Evolutionary conservation across 2,329 filamentous ascomycete species (phyloP), one percentile per base, ranked within the genome.

Genomic region (Pseudogymnoascus sp.): DNA sequence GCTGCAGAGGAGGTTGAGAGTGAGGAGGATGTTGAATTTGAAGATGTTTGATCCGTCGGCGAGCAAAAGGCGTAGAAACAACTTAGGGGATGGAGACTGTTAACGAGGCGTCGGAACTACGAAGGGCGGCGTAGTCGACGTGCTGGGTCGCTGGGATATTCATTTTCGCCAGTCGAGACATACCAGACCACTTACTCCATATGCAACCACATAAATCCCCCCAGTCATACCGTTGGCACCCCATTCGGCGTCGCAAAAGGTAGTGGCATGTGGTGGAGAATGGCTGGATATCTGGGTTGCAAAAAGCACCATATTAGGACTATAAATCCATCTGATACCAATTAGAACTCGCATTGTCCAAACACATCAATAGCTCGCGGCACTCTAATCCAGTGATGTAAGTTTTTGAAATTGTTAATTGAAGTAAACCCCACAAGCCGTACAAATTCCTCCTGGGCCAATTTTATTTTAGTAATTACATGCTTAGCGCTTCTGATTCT

Each of bases 1-100:
- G 50, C 62, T 4, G 66, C 74, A 33, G 73, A 72, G 28, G 77
- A 79, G 57, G 69, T 70, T n/a, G 77, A 79, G 11, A 78, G 77
- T 28, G 80, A 82, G 22, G 80, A 82, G 30, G 80, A 79, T 25
- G 70, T 84, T 64, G 82, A 84, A 66, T 85, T 85, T 70, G 82
- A 84, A 67, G 82, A 85, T 68, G 81, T 84, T 57, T 72, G 63
- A 41, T 60, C 57, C 38, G 28, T 14, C 15, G 47, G 47, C 6
- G 47, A 20, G 47, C 15, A 35, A 28, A 53, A 14, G 7, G 47
- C 28, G 15, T 53, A 33, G 9, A 53, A 20, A 4, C n/a, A 53
- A 33, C n/a, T 35, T 33, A 28, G 11, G n/a, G 4, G 22, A 14
- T 8, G 9, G 11, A 9, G 28, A 2, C 47, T 20, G 6, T 35